Base-by-base conservation (phyloP, 2,329 filamentous ascomycete species). In the Blastomyces silverae region DNA sequence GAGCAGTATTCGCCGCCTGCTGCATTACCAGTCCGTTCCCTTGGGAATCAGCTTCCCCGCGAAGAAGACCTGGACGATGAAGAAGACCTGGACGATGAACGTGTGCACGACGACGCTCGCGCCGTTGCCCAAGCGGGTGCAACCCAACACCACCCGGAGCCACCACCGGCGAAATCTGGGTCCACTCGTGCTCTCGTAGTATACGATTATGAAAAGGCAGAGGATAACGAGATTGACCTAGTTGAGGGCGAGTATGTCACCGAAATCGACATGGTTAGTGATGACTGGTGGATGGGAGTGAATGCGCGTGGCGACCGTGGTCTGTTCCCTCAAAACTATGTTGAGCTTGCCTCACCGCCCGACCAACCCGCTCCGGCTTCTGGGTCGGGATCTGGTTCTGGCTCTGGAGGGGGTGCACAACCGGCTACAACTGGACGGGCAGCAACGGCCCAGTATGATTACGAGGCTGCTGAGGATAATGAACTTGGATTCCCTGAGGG, bases 241-340 rank as follows among this genome's bases (percentile, higher is more conserved):
- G 83, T 85, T 34, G 94, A 99, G 78, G 92, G 92, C 67, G 90
- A 97, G 72, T 85, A 88, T 68, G 89, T 99, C 48, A 92, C 85
- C 31, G 89, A 96, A 74, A 96, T 99, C 72, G 91, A 97, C 68
- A 95, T 95, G 90, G 91, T 99, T 1, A 94, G 97, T 71, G 89
- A 95, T 62, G 93, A 99, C 75, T 99, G 94, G 94, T 99, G 94
- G 94, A 89, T 96, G 85, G 94, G 95, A 55, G 90, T 89, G 69
- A 99, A 97, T 79, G 80, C 84, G 28, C 83, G 82, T 67, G 94
- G 94, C 71, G 91, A 97, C 77, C 88, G 83, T 65, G 94, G 94
- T 59, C 82, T 99, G 46, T 97, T 99, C 83, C 94, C 94, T 5
- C 94, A 91, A 80, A 97, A 97, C 81, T 99, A 99, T 70, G 93